These are phyloP conservation scores for Saccharomyces pastorianus DNA, from an alignment of 1,139 yeast genomes.

Conservation along the genomic window DNA sequence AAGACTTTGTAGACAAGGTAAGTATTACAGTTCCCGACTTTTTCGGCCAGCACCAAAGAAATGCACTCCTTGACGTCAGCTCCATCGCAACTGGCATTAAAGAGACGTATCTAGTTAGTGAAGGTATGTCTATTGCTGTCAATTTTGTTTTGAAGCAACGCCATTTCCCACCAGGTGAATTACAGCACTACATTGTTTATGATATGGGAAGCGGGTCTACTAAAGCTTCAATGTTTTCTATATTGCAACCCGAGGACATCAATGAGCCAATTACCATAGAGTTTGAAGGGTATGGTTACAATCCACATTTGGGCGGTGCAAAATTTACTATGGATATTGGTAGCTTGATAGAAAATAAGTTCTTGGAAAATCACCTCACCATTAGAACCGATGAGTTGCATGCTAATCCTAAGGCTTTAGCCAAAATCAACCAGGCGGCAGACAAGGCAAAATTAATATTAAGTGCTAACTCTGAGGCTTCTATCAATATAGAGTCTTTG, in stretches of 20 bases:
- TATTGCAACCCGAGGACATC: slow-evolving; percentile 39
- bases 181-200: slow-evolving; percentile 63
- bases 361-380: slow-evolving; percentile 36
- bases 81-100: slow-evolving; percentile 28
- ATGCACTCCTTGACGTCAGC: slow-evolving; percentile 61
- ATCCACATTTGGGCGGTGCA: slow-evolving; percentile 65
- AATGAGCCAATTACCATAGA: slow-evolving; percentile 40
- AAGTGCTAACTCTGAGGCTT: slow-evolving; percentile 78
- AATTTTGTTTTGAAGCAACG: slow-evolving; percentile 47
- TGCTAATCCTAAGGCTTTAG: slow-evolving; percentile 49
- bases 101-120: slow-evolving; percentile 72
- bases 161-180: slow-evolving; percentile 36
- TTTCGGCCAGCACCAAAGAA: slow-evolving; percentile 57
- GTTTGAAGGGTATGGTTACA: slow-evolving; percentile 66
- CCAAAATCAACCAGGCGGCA: slow-evolving; percentile 70
- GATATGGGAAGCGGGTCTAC: slow-evolving; percentile 94
- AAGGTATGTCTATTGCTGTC: slow-evolving; percentile 84
- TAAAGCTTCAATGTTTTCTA: slow-evolving; percentile 71
- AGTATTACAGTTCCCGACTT: slow-evolving; percentile 67
- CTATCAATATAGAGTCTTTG: slow-evolving; percentile 61
- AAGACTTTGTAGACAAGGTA: slow-evolving; percentile 46
- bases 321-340: slow-evolving; percentile 58
- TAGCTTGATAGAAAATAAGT: slow-evolving; percentile 50
- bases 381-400: slow-evolving; percentile 36
- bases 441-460: slow-evolving; percentile 80